phyloP scores from a whole-genome alignment of 164 flowering plant species.

The Umbilicus rupestris region DNA sequence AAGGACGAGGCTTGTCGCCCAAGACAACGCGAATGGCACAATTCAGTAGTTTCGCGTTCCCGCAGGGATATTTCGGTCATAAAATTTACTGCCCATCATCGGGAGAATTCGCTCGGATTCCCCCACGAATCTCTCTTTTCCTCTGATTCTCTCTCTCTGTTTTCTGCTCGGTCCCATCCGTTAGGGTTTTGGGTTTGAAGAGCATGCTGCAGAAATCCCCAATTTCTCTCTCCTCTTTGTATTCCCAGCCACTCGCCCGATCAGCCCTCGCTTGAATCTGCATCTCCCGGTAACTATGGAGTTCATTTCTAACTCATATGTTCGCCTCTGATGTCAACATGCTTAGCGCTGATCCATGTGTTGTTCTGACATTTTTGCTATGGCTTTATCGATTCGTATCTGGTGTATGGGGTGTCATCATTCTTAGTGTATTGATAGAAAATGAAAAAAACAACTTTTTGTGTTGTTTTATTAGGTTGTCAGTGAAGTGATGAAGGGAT shows the following conservation, averaged over 20 bases:
- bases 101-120: background rate
- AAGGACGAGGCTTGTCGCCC: background rate
- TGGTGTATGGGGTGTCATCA: too few relatives aligned
- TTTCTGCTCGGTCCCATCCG: background rate
- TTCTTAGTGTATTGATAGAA: too few relatives aligned
- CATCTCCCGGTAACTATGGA: background rate
- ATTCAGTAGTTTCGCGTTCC: background rate
- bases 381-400: background rate
- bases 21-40: background rate
- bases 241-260: background rate
- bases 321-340: background rate
- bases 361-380: background rate
- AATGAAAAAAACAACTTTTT: too few relatives aligned
- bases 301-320: background rate
- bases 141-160: background rate
- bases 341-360: background rate
- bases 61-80: background rate
- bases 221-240: background rate
- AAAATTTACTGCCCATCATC: background rate
- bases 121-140: background rate
- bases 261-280: background rate
- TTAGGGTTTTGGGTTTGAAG: constrained; percentile 1
- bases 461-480: background rate
- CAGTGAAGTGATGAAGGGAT: background rate
- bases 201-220: background rate